phyloP scores from a whole-genome alignment of 352 stramenopile genomes.

The Pythium vanterpoolii region DNA sequence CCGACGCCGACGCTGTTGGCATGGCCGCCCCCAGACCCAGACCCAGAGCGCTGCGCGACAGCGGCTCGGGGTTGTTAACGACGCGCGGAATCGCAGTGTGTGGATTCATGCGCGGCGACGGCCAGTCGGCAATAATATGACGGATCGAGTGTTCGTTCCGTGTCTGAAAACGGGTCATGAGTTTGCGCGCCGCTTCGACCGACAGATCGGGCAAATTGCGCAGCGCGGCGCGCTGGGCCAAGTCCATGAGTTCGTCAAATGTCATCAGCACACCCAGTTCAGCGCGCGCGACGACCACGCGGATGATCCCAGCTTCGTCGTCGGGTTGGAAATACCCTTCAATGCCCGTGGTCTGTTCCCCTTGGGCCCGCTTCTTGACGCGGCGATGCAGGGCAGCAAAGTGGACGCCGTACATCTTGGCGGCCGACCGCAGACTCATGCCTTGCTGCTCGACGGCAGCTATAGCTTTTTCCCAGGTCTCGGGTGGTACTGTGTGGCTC shows the following conservation, averaged over 20 bases:
- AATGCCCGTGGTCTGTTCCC: slow-evolving; percentile 36
- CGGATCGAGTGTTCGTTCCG: slow-evolving; percentile 60
- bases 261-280: slow-evolving; percentile 71
- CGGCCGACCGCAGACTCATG: slow-evolving; percentile 64
- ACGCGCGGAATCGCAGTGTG: slow-evolving; percentile 13
- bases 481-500: slow-evolving; percentile 51
- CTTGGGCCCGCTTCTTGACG: slow-evolving; percentile 61
- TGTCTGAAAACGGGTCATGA: slow-evolving; percentile 53
- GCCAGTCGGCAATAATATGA: slow-evolving; percentile 65
- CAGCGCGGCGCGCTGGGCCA: slow-evolving; percentile 54
- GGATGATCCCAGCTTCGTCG: slow-evolving; percentile 64
- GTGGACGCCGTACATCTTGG: slow-evolving; percentile 58
- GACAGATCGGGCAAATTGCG: slow-evolving; percentile 58
- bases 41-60: too few relatives aligned
- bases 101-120: slow-evolving; percentile 25
- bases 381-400: slow-evolving; percentile 65
- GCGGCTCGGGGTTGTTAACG: slow-evolving; percentile 9
- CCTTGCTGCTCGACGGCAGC: slow-evolving; percentile 61
- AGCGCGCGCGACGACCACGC: slow-evolving; percentile 62
- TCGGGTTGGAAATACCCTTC: slow-evolving; percentile 66
- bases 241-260: slow-evolving; percentile 62
- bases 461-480: slow-evolving; percentile 67
- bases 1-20: background rate
- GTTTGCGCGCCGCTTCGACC: slow-evolving; percentile 38
- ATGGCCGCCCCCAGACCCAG: too few relatives aligned